Conservation (phyloP, 2,329 filamentous ascomycete species). For the Volutella citrinella region DNA sequence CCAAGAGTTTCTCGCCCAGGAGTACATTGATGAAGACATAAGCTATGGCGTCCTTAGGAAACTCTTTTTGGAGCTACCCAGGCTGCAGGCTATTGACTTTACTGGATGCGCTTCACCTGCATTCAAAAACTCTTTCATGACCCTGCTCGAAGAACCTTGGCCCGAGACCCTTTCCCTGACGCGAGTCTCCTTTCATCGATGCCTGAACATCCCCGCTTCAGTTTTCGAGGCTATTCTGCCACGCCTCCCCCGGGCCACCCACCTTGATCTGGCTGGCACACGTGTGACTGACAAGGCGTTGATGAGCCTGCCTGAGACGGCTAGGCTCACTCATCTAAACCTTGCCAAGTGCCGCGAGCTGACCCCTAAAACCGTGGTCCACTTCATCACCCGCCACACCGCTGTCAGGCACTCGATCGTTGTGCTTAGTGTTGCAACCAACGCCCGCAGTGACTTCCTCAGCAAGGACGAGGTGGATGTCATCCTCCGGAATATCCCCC, state of each 20-base stretch:
- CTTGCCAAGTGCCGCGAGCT: slow-evolving; percentile 72
- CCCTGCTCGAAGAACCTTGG: slow-evolving; percentile 51
- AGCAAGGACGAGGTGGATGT: slow-evolving; percentile 61
- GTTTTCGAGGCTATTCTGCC: slow-evolving; percentile 70
- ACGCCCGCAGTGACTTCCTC: slow-evolving; percentile 69
- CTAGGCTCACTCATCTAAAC: slow-evolving; percentile 73
- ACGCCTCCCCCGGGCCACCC: slow-evolving; percentile 66
- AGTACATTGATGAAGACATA: slow-evolving; percentile 77
- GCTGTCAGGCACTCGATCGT: slow-evolving; percentile 62
- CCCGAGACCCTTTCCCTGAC: slow-evolving; percentile 57
- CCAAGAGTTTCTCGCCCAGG: slow-evolving; percentile 75
- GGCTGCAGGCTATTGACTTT: slow-evolving; percentile 69
- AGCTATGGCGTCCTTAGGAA: slow-evolving; percentile 66
- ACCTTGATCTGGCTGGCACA: slow-evolving; percentile 77
- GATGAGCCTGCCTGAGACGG: slow-evolving; percentile 66
- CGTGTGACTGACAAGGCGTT: slow-evolving; percentile 71
- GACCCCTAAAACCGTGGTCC: slow-evolving; percentile 62
- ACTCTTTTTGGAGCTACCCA: slow-evolving; percentile 64
- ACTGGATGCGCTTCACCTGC: slow-evolving; percentile 68
- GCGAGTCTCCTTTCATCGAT: slow-evolving; percentile 75
- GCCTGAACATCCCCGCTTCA: slow-evolving; percentile 63
- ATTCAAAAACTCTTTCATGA: slow-evolving; percentile 65
- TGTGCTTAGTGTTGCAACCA: slow-evolving; percentile 71
- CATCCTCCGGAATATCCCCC: slow-evolving; percentile 64
- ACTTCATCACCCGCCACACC: slow-evolving; percentile 69